Conservation (phyloP, 805 yeast species). For the Huiozyma sinensis region DNA sequence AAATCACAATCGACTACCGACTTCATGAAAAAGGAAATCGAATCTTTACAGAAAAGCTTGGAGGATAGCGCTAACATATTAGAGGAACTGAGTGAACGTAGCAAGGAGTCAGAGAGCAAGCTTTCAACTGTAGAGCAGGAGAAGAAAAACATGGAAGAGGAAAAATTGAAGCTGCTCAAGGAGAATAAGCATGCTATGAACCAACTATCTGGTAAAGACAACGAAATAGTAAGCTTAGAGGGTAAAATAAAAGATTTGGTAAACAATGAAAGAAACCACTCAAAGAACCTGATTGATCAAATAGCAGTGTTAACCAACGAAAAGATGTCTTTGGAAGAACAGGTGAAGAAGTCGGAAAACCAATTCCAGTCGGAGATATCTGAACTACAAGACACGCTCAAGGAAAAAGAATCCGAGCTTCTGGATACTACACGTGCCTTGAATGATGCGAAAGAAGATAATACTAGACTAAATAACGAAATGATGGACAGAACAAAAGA, state of each 20-base stretch:
- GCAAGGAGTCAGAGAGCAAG: neutral
- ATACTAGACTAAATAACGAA: conserved; percentile 1
- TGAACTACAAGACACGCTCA: conserved; percentile 1
- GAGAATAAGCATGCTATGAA: neutral
- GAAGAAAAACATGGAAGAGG: conserved; percentile 3
- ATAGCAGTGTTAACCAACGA: conserved; percentile 6
- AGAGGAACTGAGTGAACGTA: conserved; percentile 1
- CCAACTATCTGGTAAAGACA: conserved; percentile 2
- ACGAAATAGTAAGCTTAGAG: conserved; percentile 3
- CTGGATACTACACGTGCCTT: neutral
- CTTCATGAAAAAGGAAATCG: conserved; percentile 1
- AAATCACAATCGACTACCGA: neutral
- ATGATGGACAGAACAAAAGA: conserved; percentile 6
- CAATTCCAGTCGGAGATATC: conserved; percentile 4
- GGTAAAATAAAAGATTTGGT: conserved; percentile 2
- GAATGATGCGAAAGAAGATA: neutral
- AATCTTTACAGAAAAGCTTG: conserved; percentile 1
- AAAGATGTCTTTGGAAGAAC: conserved; percentile 5
- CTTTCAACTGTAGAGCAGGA: neutral
- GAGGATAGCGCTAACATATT: conserved; percentile 1
- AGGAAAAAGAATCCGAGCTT: conserved; percentile 2
- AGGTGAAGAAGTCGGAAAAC: conserved; percentile 7
- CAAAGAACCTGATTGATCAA: conserved; percentile 3
- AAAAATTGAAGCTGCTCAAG: conserved; percentile 5
- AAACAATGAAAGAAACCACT: conserved; percentile 1